Evolutionary conservation across 1,284 basidiomycete species (phyloP).

Genomic region (Puccinia polysora): DNA sequence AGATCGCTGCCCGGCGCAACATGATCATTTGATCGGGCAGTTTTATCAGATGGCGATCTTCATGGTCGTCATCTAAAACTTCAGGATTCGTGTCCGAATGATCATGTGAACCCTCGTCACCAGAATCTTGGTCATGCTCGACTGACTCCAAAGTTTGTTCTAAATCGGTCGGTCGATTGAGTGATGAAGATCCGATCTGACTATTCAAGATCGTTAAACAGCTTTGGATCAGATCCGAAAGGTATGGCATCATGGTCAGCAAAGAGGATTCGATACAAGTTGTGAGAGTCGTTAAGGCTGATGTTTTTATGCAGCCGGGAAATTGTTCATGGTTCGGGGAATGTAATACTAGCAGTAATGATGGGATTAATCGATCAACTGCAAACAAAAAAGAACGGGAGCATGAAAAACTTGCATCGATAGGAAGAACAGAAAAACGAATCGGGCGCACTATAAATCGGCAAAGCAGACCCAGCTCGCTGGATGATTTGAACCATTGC

Average conservation of each 20-base stretch:
- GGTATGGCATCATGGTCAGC: slow-evolving; percentile 1
- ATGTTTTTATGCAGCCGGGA: slow-evolving; percentile 5
- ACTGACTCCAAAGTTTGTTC: background rate
- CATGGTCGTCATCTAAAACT: background rate
- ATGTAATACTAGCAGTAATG: slow-evolving; percentile 11
- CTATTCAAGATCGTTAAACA: slow-evolving; percentile 18
- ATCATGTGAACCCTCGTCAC: background rate
- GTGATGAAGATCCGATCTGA: background rate
- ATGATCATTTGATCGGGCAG: background rate
- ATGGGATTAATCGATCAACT: slow-evolving; percentile 22
- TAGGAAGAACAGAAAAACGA: background rate
- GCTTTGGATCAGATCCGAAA: slow-evolving; percentile 17
- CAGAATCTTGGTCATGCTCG: background rate
- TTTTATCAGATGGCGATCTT: background rate
- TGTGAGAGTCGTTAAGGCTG: slow-evolving; percentile 15
- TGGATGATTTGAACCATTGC: slow-evolving; percentile 74
- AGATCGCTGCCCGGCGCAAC: background rate
- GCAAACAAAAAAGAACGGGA: background rate
- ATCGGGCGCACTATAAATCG: slow-evolving; percentile 62
- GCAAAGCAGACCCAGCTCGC: slow-evolving; percentile 66
- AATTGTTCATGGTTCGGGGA: background rate
- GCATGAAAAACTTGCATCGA: background rate
- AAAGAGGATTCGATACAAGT: slow-evolving; percentile 22
- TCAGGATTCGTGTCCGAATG: background rate
- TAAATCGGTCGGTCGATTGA: background rate